phyloP scores from a whole-genome alignment of 2,329 filamentous ascomycete genomes.

The Fusarium kyushuense region DNA sequence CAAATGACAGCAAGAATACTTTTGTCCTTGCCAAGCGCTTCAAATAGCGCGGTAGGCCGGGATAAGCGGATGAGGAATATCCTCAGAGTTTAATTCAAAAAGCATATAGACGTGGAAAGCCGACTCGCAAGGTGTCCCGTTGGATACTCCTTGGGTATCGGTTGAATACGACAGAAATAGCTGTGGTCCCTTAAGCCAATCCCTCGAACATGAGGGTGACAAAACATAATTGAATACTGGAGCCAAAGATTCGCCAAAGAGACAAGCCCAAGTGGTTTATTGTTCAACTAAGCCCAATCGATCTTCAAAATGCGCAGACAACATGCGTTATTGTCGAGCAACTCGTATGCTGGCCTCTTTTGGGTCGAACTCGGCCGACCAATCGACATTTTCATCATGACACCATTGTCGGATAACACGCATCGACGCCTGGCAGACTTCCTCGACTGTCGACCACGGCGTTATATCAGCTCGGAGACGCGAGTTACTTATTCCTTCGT shows the following conservation, averaged over 20 bases:
- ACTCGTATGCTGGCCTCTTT: constrained; percentile 41
- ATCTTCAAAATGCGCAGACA: not conserved
- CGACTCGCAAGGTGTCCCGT: not conserved
- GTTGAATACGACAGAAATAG: not conserved
- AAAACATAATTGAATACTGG: not conserved
- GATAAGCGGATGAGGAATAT: constrained; percentile 6
- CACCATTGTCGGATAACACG: constrained; percentile 59
- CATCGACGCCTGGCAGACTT: constrained; percentile 56
- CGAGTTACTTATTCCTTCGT: constrained; percentile 48
- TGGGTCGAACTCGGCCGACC: constrained; percentile 56
- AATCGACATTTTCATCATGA: constrained; percentile 59
- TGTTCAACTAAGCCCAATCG: not conserved
- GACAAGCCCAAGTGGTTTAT: not conserved
- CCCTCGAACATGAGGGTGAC: not conserved
- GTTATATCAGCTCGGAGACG: constrained; percentile 50
- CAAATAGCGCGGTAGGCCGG: constrained; percentile 4
- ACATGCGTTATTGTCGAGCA: constrained; percentile 17
- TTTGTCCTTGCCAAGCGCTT: constrained; percentile 15
- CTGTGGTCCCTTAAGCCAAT: not conserved
- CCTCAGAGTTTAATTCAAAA: not conserved
- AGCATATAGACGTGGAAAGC: constrained; percentile 14
- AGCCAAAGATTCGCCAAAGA: constrained; percentile 21
- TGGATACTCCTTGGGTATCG: not conserved
- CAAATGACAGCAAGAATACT: constrained; percentile 31
- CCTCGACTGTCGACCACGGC: constrained; percentile 61